These are phyloP conservation scores for Austroboletus festivus DNA, from an alignment of 768 basidiomycete genomes.

Conservation along the genomic window DNA sequence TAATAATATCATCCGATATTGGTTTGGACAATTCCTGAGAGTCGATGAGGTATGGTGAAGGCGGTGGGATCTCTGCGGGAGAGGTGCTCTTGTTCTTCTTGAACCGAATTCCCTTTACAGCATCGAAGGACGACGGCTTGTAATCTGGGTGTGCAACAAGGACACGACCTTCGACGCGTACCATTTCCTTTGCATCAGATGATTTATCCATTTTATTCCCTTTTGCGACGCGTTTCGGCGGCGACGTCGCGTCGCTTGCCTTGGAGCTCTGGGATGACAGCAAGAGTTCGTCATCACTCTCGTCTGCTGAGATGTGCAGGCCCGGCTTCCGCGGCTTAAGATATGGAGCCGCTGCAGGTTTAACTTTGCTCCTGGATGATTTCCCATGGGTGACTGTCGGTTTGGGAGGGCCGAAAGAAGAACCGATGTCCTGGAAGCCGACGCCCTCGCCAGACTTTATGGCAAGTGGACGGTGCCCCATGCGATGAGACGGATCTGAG, in stretches of 20 bases:
- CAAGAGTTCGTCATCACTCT: constrained; percentile 31
- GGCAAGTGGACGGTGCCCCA: constrained; percentile 21
- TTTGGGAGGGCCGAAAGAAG: constrained; percentile 17
- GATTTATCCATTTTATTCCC: not conserved
- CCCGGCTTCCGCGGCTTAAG: not conserved
- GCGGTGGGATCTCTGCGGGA: constrained; percentile 12
- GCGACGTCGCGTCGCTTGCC: constrained; percentile 6
- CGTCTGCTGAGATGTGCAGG: not conserved
- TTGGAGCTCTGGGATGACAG: constrained; percentile 24
- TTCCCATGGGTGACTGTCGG: not conserved
- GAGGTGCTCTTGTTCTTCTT: constrained; percentile 30
- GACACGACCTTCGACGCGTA: constrained; percentile 15
- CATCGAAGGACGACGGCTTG: constrained; percentile 11
- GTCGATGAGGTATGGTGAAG: constrained; percentile 18
- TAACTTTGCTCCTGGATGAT: constrained; percentile 12
- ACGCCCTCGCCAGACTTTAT: constrained; percentile 27
- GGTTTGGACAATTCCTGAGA: constrained; percentile 25
- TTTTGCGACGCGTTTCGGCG: constrained; percentile 11
- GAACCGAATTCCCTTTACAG: constrained; percentile 28
- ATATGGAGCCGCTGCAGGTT: not conserved
- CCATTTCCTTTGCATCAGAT: constrained; percentile 4
- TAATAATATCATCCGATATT: constrained; percentile 17
- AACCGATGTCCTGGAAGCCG: constrained; percentile 24
- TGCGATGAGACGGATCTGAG: constrained; percentile 19
- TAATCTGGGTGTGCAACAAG: constrained; percentile 24